Evolutionary conservation across 768 basidiomycete genomes (phyloP).

Genomic region (Daedalea quercina): DNA sequence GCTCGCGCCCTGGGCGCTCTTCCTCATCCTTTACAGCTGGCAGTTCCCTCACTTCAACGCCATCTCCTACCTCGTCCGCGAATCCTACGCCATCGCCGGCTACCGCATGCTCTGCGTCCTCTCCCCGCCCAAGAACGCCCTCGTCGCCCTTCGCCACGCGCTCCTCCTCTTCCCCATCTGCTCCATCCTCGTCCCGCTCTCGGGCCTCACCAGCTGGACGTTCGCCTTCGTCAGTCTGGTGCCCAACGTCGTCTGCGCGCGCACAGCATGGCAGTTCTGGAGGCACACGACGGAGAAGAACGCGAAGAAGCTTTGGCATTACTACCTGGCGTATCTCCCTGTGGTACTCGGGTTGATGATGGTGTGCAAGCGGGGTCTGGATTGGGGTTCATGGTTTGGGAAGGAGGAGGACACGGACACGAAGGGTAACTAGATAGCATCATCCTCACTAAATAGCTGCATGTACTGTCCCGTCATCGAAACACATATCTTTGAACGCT

Average conservation of each 20-base stretch:
- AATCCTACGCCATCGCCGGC: constrained; percentile 87
- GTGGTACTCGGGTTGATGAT: constrained; percentile 89
- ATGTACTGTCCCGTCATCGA: background rate
- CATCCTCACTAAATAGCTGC: background rate
- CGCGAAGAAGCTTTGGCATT: constrained; percentile 72
- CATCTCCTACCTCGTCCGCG: constrained; percentile 80
- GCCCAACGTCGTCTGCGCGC: constrained; percentile 66
- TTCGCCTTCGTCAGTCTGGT: constrained; percentile 74
- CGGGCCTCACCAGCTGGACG: constrained; percentile 88
- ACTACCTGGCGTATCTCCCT: constrained; percentile 87
- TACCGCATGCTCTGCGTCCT: constrained; percentile 89
- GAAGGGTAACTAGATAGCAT: background rate
- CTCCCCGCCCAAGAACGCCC: constrained; percentile 70
- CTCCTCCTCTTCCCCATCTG: constrained; percentile 72
- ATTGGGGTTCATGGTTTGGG: constrained; percentile 65
- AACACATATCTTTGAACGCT: background rate
- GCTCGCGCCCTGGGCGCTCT: constrained; percentile 72
- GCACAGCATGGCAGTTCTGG: constrained; percentile 75
- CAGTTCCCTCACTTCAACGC: constrained; percentile 99
- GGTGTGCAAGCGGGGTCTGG: constrained; percentile 84
- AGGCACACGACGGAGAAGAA: constrained; percentile 62
- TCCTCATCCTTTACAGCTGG: constrained; percentile 89
- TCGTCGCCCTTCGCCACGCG: constrained; percentile 82
- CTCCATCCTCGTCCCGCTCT: constrained; percentile 74
- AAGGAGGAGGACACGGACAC: constrained; percentile 2